phyloP scores from a whole-genome alignment of 495 filamentous ascomycete genomes.

The Staphylotrichum tortipilum region DNA sequence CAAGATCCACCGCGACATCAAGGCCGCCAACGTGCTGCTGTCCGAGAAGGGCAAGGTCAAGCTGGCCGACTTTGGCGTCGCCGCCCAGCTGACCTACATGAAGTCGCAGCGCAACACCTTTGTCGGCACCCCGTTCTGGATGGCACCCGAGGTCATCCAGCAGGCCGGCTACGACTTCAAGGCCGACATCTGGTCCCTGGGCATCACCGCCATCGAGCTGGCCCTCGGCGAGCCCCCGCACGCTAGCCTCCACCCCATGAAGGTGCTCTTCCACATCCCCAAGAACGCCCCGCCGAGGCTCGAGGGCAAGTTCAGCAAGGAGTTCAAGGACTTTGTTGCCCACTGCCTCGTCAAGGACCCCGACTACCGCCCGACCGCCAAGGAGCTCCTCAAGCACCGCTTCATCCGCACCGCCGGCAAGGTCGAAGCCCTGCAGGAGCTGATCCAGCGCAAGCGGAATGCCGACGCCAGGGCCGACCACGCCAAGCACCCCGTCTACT shows the following conservation, averaged over 20 bases:
- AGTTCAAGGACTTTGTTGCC: conserved; percentile 89
- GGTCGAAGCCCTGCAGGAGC: conserved; percentile 73
- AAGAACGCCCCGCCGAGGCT: conserved; percentile 80
- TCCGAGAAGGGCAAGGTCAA: conserved; percentile 88
- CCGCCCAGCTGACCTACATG: conserved; percentile 91
- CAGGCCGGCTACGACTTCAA: conserved; percentile 95
- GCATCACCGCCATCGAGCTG: conserved; percentile 93
- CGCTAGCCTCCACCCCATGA: conserved; percentile 91
- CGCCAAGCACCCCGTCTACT: conserved; percentile 61
- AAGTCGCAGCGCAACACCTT: conserved; percentile 98
- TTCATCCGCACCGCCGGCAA: conserved; percentile 83
- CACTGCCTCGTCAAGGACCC: conserved; percentile 87
- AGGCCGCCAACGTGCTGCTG: conserved; percentile 87
- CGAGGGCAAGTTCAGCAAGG: conserved; percentile 78
- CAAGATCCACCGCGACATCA: conserved; percentile 96
- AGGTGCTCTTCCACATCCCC: conserved; percentile 93
- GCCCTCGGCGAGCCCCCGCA: conserved; percentile 89
- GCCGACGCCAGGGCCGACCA: conserved; percentile 60
- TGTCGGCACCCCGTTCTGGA: conserved; percentile 99
- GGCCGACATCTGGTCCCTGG: conserved; percentile 95
- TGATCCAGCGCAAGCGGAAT: conserved; percentile 76
- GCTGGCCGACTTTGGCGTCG: conserved; percentile 95
- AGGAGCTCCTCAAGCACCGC: conserved; percentile 79
- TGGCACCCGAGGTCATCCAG: conserved; percentile 97
- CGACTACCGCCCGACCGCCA: conserved; percentile 72